Base-by-base conservation (phyloP, 345 rosid genomes). In the Reutealis trisperma region DNA sequence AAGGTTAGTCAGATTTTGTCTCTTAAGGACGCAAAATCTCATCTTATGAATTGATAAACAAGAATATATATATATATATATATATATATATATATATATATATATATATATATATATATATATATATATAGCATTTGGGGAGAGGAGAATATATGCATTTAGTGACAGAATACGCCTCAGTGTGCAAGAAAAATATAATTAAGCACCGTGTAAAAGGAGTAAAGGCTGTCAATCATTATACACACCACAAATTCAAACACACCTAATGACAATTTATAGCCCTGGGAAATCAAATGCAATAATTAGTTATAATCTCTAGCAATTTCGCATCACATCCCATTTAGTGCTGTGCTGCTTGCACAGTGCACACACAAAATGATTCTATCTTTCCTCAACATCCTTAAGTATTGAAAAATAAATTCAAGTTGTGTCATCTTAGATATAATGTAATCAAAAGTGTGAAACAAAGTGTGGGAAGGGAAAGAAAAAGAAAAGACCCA, bases 381-480 rank as follows among this genome's bases (percentile, higher is more conserved):
- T 10, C 27, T 22, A 24, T 11, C 1, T 60, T 24, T 27, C 32
- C 34, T 25, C 32, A 19, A 27, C 59, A 52, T 58, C 25, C 62
- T 18, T 1, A 14, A 49, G 45, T 10, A 70, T 8, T 34, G 5
- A 10, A n/a, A 51, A 47, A 68, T 25, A 24, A 68, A 6, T 44
- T 11, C 4, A 16, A 54, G 37, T 49, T 16, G 41, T 62, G 7
- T 24, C 59, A 68, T 47, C 54, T 42, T 21, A 67, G 5, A 49
- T 41, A n/a, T 27, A 66, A 12, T 4, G 16, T 49, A 62, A 22
- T 9, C 27, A 74, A 12, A 73, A 2, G 34, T 64, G 22, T 19
- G 22, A 12, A 57, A 9, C 19, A 54, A 60, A 81, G 60, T 68
- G 58, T n/a, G 42, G 72, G n/a, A n/a, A 11, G 58, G 30, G 49